phyloP scores from a whole-genome alignment of 2,329 filamentous ascomycete genomes.

The Penicillium sp. region DNA sequence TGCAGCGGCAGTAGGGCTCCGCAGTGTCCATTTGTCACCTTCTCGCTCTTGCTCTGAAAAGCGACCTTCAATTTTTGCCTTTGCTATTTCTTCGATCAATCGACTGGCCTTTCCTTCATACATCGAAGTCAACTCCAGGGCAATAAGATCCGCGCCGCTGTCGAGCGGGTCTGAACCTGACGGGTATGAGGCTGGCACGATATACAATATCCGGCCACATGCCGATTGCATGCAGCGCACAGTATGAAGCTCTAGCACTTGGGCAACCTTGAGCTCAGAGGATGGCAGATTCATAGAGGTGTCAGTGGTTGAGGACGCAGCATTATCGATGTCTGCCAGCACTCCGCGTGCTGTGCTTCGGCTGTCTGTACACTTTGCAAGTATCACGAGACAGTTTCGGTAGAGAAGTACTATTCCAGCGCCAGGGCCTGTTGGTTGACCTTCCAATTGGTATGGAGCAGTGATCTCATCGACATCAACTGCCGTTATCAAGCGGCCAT shows the following conservation, averaged over 20 bases:
- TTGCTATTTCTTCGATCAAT: slow-evolving; percentile 81
- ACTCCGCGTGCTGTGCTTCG: slow-evolving; percentile 73
- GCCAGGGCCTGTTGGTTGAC: slow-evolving; percentile 45
- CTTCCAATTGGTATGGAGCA: slow-evolving; percentile 64
- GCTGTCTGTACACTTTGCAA: slow-evolving; percentile 67
- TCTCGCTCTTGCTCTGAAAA: slow-evolving; percentile 84
- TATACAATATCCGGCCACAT: slow-evolving; percentile 41
- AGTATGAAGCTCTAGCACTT: slow-evolving; percentile 68
- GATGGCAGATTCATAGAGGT: slow-evolving; percentile 30
- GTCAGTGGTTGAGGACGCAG: slow-evolving; percentile 55
- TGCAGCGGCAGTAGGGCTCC: slow-evolving; percentile 63
- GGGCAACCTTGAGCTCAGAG: slow-evolving; percentile 73
- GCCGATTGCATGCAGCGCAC: slow-evolving; percentile 63
- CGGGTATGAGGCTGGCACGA: slow-evolving; percentile 31
- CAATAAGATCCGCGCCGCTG: slow-evolving; percentile 53
- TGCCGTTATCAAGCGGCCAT: slow-evolving; percentile 77
- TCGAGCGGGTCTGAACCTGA: slow-evolving; percentile 19
- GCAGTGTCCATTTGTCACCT: slow-evolving; percentile 74
- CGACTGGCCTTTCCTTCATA: slow-evolving; percentile 77
- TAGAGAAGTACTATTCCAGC: slow-evolving; percentile 80
- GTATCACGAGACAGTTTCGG: slow-evolving; percentile 73
- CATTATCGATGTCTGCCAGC: slow-evolving; percentile 81
- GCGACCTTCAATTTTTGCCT: slow-evolving; percentile 80
- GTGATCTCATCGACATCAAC: slow-evolving; percentile 76
- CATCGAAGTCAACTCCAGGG: slow-evolving; percentile 69